These are phyloP conservation scores for Hymenoscyphus salicellus DNA, from an alignment of 2,329 filamentous ascomycete genomes.

Conservation along the genomic window DNA sequence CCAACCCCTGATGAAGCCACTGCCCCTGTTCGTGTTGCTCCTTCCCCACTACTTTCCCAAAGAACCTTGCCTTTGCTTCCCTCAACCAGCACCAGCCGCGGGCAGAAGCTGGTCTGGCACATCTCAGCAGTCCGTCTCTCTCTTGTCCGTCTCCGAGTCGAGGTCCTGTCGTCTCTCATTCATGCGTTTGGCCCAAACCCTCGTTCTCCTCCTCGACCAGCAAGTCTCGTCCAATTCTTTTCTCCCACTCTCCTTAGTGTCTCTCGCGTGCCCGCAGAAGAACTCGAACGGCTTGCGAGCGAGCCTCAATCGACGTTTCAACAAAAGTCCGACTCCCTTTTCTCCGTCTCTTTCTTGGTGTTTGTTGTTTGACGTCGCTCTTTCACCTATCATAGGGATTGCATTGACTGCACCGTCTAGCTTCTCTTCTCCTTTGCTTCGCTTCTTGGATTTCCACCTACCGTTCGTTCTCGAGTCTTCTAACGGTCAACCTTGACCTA, in stretches of 20 bases:
- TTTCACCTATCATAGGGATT: constrained; percentile 15
- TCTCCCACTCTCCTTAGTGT: constrained; percentile 15
- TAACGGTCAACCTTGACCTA: constrained; percentile 17
- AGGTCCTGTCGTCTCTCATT: background rate
- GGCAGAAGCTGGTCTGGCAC: background rate
- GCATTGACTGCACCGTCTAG: constrained; percentile 13
- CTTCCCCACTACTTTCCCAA: background rate
- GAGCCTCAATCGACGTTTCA: constrained; percentile 27
- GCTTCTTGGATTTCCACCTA: constrained; percentile 7
- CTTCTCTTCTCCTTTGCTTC: background rate
- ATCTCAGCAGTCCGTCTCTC: background rate
- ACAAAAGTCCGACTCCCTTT: constrained; percentile 12
- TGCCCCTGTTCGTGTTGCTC: background rate
- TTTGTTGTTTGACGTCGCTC: constrained; percentile 20
- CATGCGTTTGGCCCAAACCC: background rate
- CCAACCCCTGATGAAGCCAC: background rate
- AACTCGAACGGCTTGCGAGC: constrained; percentile 15
- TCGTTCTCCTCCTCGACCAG: constrained; percentile 4
- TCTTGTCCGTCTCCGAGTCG: background rate
- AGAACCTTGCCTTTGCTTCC: no score
- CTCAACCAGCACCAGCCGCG: no score
- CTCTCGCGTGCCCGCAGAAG: constrained; percentile 12
- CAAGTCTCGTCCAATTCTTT: constrained; percentile 17
- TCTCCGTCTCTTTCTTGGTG: constrained; percentile 28
- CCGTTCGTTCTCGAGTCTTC: constrained; percentile 6